Percentiles rank a stretch among this genome's conserved stretches.
Evolutionary conservation across 176 grass and related monocot genomes (phyloP).

Genomic region (Avena atlantica): DNA sequence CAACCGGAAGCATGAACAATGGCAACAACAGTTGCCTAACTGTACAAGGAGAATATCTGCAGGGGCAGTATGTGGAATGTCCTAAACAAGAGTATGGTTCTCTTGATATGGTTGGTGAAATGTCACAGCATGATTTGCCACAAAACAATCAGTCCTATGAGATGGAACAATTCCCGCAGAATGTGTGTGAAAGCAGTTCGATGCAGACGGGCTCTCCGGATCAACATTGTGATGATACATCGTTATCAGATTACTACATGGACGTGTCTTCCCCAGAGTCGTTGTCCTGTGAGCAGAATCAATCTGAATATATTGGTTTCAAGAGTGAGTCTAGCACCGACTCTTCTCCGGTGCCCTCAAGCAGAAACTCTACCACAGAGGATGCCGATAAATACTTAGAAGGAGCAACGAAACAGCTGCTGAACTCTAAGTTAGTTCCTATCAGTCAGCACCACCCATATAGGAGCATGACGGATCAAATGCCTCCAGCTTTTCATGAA

Average conservation of each 20-base stretch:
- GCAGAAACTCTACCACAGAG: constrained; percentile 73
- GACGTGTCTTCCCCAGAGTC: constrained; percentile 51
- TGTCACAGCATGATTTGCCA: constrained; percentile 43
- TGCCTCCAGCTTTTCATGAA: constrained; percentile 38
- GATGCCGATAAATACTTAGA: constrained; percentile 61
- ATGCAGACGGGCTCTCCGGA: constrained; percentile 50
- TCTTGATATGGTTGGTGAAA: constrained; percentile 44
- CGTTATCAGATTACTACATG: constrained; percentile 53
- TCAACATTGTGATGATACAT: constrained; percentile 64
- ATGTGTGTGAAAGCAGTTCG: constrained; percentile 55
- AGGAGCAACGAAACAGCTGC: constrained; percentile 54
- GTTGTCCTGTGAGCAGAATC: constrained; percentile 53
- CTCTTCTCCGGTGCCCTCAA: constrained; percentile 86
- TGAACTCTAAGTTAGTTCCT: constrained; percentile 48
- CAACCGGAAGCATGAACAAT: constrained; percentile 54
- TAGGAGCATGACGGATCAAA: constrained; percentile 42
- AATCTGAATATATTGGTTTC: constrained; percentile 60
- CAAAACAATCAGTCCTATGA: constrained; percentile 52
- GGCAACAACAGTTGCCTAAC: constrained; percentile 54
- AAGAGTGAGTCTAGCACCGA: constrained; percentile 91
- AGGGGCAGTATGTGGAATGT: constrained; percentile 35
- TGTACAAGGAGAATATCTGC: constrained; percentile 47
- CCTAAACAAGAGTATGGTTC: constrained; percentile 37
- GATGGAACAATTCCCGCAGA: constrained; percentile 47
- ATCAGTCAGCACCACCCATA: constrained; percentile 43